Evolutionary conservation across 1,284 basidiomycete species (phyloP).

Genomic region (Ustilago hordei): DNA sequence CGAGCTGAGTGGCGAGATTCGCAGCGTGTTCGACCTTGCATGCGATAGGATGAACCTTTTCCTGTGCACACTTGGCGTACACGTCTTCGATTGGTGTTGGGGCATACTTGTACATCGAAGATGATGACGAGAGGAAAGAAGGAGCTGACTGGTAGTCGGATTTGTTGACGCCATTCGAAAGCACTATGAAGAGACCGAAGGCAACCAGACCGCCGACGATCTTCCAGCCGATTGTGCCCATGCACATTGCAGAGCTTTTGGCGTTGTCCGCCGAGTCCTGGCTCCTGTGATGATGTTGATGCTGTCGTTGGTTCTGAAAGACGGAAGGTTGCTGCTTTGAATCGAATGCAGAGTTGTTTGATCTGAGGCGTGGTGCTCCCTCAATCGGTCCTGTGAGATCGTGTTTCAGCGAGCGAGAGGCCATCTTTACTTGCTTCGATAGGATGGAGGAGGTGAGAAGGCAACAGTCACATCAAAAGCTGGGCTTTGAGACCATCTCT

Average conservation of each 20-base stretch:
- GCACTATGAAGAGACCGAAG: slow-evolving; percentile 23
- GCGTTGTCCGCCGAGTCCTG: not conserved
- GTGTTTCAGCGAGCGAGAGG: too few relatives aligned
- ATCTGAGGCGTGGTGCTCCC: too few relatives aligned
- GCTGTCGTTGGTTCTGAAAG: not conserved
- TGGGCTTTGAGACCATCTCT: too few relatives aligned
- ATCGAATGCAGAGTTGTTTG: too few relatives aligned
- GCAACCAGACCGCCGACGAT: slow-evolving; percentile 12
- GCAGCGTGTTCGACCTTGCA: slow-evolving; percentile 34
- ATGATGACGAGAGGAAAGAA: slow-evolving; percentile 16
- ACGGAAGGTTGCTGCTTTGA: not conserved
- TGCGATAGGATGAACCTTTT: slow-evolving; percentile 24
- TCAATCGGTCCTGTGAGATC: too few relatives aligned
- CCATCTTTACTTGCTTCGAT: too few relatives aligned
- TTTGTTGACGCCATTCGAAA: slow-evolving; percentile 9
- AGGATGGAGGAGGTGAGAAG: too few relatives aligned
- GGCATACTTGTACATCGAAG: slow-evolving; percentile 9
- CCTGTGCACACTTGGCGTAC: slow-evolving; percentile 7
- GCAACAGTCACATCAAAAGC: too few relatives aligned
- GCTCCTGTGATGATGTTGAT: slow-evolving; percentile 2
- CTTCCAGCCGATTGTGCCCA: slow-evolving; percentile 9
- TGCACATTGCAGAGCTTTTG: not conserved
- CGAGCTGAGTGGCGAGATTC: slow-evolving; percentile 22
- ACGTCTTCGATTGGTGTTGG: slow-evolving; percentile 12
- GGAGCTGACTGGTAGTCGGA: slow-evolving; percentile 10